Conservation (phyloP, 2,329 filamentous ascomycete genomes). For the Diaporthe vexans region DNA sequence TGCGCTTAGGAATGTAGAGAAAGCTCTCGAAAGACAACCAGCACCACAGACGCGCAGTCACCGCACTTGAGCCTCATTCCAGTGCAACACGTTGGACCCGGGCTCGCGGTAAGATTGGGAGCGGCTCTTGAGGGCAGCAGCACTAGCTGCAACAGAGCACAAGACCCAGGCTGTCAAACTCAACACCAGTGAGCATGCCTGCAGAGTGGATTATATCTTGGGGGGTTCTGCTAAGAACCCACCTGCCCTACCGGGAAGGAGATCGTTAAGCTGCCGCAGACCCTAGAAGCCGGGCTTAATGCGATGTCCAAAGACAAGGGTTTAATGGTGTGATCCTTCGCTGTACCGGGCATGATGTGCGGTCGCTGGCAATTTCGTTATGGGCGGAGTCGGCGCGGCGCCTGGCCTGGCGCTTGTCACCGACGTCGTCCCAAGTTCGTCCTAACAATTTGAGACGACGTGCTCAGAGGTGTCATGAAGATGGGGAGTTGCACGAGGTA, state of each 20-base stretch:
- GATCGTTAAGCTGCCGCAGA: constrained; percentile 33
- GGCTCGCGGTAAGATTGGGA: constrained; percentile 10
- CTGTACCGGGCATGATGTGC: constrained; percentile 23
- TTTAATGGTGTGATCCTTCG: neutral
- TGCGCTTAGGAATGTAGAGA: neutral
- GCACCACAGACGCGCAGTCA: neutral
- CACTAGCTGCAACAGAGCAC: neutral
- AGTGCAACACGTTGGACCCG: constrained; percentile 10
- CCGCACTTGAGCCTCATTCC: constrained; percentile 33
- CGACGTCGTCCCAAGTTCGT: constrained; percentile 8
- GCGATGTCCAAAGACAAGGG: constrained; percentile 15
- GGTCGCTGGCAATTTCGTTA: constrained; percentile 29
- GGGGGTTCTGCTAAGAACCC: constrained; percentile 16
- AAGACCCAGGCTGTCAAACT: neutral
- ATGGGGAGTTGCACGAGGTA: neutral
- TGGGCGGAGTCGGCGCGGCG: constrained; percentile 19
- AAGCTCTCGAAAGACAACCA: neutral
- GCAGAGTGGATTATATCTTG: neutral
- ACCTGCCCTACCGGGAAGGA: constrained; percentile 28
- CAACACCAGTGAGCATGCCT: neutral
- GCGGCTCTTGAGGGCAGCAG: neutral
- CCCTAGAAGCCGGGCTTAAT: constrained; percentile 30
- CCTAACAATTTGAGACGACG: constrained; percentile 19
- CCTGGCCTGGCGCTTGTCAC: neutral
- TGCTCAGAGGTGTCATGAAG: neutral